Conservation (phyloP, 192 early-diverging fungal species). For the Chytriomyces hyalinus region DNA sequence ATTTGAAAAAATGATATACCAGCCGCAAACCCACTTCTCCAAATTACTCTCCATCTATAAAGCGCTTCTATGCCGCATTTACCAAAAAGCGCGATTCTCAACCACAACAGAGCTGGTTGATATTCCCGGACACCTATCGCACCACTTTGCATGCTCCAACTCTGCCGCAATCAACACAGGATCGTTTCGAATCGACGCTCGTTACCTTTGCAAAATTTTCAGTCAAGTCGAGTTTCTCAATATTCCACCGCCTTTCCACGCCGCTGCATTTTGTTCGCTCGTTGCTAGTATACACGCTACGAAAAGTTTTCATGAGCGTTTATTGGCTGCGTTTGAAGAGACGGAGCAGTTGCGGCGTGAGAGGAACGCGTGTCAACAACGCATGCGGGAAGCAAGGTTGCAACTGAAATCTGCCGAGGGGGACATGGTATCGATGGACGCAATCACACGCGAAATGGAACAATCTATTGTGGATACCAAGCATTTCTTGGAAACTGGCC, state of each 20-base stretch:
- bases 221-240: slow-evolving; percentile 1
- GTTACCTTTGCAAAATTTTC: slow-evolving; percentile 24
- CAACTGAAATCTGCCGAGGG: background rate
- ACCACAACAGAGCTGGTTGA: background rate
- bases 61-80: slow-evolving; percentile 3
- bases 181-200: slow-evolving; percentile 15
- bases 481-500: background rate
- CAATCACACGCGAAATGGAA: slow-evolving; percentile 2
- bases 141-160: slow-evolving; percentile 33
- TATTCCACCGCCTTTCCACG: slow-evolving; percentile 32
- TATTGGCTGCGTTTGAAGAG: slow-evolving; percentile 6
- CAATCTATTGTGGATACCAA: background rate
- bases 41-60: slow-evolving; percentile 9
- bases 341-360: slow-evolving; percentile 8
- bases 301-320: background rate
- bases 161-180: slow-evolving; percentile 11
- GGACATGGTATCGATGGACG: slow-evolving; percentile 4
- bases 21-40: background rate
- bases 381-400: slow-evolving; percentile 1
- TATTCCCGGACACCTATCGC: slow-evolving; percentile 15
- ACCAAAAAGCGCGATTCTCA: slow-evolving; percentile 2
- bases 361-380: background rate
- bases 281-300: background rate
- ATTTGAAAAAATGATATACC: slow-evolving; percentile 18
- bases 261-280: slow-evolving; percentile 12